These are phyloP conservation scores for Bonnemaisonia californica DNA, from an alignment of 31 red algal genomes.

Conservation along the genomic window DNA sequence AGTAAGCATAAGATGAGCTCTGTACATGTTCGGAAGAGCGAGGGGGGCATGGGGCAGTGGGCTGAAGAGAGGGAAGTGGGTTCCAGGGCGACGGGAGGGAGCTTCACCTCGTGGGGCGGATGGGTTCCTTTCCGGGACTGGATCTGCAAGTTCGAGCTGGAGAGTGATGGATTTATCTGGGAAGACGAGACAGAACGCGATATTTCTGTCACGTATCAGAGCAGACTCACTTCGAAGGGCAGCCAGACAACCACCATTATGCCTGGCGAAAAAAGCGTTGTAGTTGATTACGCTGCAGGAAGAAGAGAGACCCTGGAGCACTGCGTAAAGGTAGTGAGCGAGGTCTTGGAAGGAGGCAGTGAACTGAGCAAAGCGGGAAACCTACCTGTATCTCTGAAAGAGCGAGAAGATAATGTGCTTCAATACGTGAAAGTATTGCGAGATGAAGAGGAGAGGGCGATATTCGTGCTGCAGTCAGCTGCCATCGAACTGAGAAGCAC, in stretches of 20 bases:
- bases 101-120: conserved; percentile 18
- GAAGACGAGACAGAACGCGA: conserved; percentile 19
- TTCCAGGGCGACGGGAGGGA: conserved; percentile 16
- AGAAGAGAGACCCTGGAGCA: too few relatives aligned
- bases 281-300: not conserved
- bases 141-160: conserved; percentile 29
- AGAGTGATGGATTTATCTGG: conserved; percentile 12
- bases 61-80: not conserved
- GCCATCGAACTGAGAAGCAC: too few relatives aligned
- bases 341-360: too few relatives aligned
- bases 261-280: not conserved
- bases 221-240: too few relatives aligned
- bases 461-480: too few relatives aligned
- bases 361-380: too few relatives aligned
- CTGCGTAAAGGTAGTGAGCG: too few relatives aligned
- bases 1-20: conserved; percentile 3
- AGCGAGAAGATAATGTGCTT: too few relatives aligned
- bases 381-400: too few relatives aligned
- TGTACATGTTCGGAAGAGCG: conserved; percentile 1
- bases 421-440: too few relatives aligned
- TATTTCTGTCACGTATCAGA: not conserved
- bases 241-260: conserved; percentile 1
- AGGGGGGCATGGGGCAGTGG: not conserved
- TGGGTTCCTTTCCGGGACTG: conserved; percentile 41
- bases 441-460: too few relatives aligned